phyloP scores from a whole-genome alignment of 495 filamentous ascomycete genomes.

The Lophiotrema nucula region DNA sequence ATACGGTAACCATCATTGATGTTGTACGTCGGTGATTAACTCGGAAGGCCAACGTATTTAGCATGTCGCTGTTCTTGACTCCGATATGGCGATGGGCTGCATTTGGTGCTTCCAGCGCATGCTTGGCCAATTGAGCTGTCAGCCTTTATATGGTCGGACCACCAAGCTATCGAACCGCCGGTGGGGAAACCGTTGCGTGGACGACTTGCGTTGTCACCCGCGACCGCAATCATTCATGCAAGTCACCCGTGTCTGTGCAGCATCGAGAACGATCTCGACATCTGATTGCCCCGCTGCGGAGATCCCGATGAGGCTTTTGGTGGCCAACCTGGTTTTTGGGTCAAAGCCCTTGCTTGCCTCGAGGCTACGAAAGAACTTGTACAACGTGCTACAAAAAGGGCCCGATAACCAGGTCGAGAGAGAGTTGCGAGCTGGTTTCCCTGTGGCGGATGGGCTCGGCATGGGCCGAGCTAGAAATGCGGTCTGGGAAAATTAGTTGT shows the following conservation, averaged over 20 bases:
- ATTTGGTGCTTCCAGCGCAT: not conserved
- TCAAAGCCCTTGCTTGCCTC: conserved; percentile 23
- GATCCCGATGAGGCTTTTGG: conserved; percentile 26
- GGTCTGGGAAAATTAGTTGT: not conserved
- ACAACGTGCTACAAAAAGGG: conserved; percentile 11
- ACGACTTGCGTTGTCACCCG: conserved; percentile 1
- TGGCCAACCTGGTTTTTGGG: conserved; percentile 25
- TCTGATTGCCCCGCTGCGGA: not conserved
- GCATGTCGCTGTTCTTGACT: not conserved
- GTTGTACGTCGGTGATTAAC: conserved; percentile 28
- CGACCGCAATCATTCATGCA: conserved; percentile 15
- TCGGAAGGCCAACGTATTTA: not conserved
- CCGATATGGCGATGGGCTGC: not conserved
- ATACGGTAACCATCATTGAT: conserved; percentile 19
- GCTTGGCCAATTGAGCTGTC: not conserved
- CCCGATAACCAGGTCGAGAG: conserved; percentile 22
- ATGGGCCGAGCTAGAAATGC: conserved; percentile 15
- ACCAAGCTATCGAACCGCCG: not conserved
- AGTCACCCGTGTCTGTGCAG: conserved; percentile 23
- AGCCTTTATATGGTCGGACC: not conserved
- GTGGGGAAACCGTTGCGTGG: conserved; percentile 12
- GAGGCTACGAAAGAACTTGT: conserved; percentile 22
- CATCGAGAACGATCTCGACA: conserved; percentile 23
- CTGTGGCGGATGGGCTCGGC: not conserved
- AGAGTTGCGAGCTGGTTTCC: conserved; percentile 13